A percentile compares a stretch with the other conserved stretches of the same genome.
phyloP scores from a whole-genome alignment of 805 yeast genomes.

The Candida methanosorbosa region DNA sequence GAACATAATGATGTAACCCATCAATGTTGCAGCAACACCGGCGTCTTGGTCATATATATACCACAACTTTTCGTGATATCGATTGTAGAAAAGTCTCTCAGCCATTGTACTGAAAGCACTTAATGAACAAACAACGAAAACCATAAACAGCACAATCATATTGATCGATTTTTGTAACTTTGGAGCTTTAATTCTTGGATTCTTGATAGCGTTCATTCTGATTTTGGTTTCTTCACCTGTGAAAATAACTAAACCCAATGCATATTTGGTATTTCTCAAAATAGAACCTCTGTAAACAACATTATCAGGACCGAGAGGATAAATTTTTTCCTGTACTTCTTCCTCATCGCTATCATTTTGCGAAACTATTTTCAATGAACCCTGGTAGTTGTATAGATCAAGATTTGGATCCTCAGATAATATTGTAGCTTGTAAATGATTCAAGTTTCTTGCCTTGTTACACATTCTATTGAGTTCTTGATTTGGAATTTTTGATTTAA shows the following conservation, averaged over 20 bases:
- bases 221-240: constrained; percentile 96
- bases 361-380: constrained; percentile 39
- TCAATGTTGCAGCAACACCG: constrained; percentile 79
- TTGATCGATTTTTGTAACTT: constrained; percentile 80
- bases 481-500: constrained; percentile 68
- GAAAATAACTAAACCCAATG: constrained; percentile 77
- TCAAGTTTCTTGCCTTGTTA: constrained; percentile 41
- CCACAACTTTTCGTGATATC: constrained; percentile 49
- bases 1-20: constrained; percentile 96
- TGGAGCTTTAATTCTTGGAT: constrained; percentile 90
- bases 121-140: constrained; percentile 61
- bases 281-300: constrained; percentile 88
- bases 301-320: constrained; percentile 71
- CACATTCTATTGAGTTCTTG: constrained; percentile 47
- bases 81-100: constrained; percentile 43
- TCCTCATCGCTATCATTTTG: constrained; percentile 18
- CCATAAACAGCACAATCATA: constrained; percentile 81
- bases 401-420: constrained; percentile 86
- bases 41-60: constrained; percentile 66
- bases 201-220: constrained; percentile 86
- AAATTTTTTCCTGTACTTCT: constrained; percentile 22
- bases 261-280: constrained; percentile 69
- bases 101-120: constrained; percentile 81
- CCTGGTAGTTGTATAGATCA: constrained; percentile 89
- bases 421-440: constrained; percentile 40